A percentile compares a stretch with the other conserved stretches of the same genome.
Evolutionary conservation across 1,284 basidiomycete genomes (phyloP).

Genomic region (Fistulinella staudtii): DNA sequence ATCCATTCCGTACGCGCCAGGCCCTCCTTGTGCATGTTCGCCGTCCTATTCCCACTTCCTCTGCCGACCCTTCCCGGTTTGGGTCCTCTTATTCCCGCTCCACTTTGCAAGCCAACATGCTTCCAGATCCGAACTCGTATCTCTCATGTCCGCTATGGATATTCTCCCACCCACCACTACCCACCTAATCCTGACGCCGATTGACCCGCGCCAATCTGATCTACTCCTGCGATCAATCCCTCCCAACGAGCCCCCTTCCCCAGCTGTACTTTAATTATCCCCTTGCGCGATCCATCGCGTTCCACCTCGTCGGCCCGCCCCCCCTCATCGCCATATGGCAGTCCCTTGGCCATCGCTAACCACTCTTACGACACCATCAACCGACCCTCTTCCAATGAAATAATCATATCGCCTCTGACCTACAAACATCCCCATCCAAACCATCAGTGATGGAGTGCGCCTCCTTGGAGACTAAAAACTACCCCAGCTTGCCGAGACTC

Average conservation of each 20-base stretch:
- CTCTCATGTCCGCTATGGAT: conserved; percentile 12
- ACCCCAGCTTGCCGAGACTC: conserved; percentile 6
- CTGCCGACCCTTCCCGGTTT: conserved; percentile 7
- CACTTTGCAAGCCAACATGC: too few species aligned
- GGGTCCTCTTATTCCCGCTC: conserved; percentile 10
- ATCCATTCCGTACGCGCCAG: conserved; percentile 1
- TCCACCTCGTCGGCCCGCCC: conserved; percentile 10
- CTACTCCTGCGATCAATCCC: conserved; percentile 18
- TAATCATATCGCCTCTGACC: too few species aligned
- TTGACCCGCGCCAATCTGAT: conserved; percentile 18
- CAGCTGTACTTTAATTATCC: conserved; percentile 5
- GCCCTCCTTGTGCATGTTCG: too few species aligned
- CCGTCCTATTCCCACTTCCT: conserved; percentile 13
- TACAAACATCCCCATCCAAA: neutral
- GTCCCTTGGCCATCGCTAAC: neutral
- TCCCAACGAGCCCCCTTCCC: conserved; percentile 1
- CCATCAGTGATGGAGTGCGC: conserved; percentile 10
- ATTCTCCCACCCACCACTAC: neutral
- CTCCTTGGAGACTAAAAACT: conserved; percentile 13
- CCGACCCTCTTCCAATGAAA: too few species aligned
- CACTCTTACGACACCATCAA: neutral
- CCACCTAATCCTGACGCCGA: neutral
- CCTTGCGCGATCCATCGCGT: conserved; percentile 22
- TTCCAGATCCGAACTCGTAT: conserved; percentile 10
- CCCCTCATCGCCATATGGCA: conserved; percentile 8